These are phyloP conservation scores for Prunus mume DNA, from an alignment of 306 rosid genomes.

Conservation along the genomic window DNA sequence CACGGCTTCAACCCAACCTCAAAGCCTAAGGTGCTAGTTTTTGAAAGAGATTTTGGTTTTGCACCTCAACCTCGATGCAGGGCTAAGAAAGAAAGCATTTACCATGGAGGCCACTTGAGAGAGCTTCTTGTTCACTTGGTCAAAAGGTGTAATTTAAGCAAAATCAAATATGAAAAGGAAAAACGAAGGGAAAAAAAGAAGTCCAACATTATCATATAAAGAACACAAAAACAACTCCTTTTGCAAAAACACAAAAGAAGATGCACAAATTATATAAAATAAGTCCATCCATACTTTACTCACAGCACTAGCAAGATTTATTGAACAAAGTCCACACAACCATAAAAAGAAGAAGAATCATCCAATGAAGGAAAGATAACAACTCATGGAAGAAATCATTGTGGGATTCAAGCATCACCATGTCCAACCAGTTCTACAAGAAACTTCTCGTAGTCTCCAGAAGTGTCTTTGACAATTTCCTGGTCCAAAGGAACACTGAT, in stretches of 20 bases:
- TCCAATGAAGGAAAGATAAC: not conserved
- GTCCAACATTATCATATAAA: not conserved
- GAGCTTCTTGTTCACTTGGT: too few relatives aligned
- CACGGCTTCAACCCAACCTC: too few relatives aligned
- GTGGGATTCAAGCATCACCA: conserved; percentile 38
- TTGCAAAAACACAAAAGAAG: not conserved
- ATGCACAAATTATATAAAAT: not conserved
- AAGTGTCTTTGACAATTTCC: conserved; percentile 63
- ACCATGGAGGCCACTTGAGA: too few relatives aligned
- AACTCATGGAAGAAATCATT: not conserved
- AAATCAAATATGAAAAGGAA: not conserved
- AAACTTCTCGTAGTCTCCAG: conserved; percentile 70
- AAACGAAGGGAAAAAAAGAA: not conserved
- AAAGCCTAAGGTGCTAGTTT: too few relatives aligned
- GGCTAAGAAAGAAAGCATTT: not conserved
- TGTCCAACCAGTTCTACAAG: conserved; percentile 69
- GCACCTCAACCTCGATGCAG: not conserved
- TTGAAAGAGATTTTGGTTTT: too few relatives aligned
- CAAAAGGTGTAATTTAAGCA: not conserved
- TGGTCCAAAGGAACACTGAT: conserved; percentile 65
- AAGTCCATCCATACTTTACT: not conserved
- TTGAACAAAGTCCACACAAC: not conserved
- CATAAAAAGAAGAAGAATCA: not conserved
- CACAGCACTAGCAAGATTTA: not conserved
- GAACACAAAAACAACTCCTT: not conserved